Conservation (phyloP, 2,329 filamentous ascomycete genomes). For the Colletotrichum gigasporum region DNA sequence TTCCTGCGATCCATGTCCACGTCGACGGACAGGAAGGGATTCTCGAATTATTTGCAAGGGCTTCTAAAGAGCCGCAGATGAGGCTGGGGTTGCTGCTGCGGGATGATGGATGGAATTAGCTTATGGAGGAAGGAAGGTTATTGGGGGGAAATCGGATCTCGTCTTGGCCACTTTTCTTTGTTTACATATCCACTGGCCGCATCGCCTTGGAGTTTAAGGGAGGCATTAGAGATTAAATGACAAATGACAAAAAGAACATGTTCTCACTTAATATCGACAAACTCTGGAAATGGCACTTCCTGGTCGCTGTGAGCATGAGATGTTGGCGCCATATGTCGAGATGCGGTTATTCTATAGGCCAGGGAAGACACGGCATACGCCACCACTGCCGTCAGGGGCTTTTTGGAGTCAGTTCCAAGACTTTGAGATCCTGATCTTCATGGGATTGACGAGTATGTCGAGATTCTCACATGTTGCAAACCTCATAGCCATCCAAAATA, state of each 20-base stretch:
- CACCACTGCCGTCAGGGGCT: too few relatives aligned
- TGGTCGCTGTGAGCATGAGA: too few relatives aligned
- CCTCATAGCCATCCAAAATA: too few relatives aligned
- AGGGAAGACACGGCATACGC: too few relatives aligned
- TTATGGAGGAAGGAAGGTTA: conserved; percentile 3
- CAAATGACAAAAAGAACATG: conserved; percentile 31
- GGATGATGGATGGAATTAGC: conserved; percentile 2
- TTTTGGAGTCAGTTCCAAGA: too few relatives aligned
- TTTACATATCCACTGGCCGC: conserved; percentile 33
- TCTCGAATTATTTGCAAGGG: conserved; percentile 71
- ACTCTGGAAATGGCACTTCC: background rate
- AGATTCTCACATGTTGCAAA: too few relatives aligned
- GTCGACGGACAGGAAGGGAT: conserved; percentile 66
- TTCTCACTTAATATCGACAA: conserved; percentile 5
- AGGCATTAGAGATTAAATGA: conserved; percentile 33
- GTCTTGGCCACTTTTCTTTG: conserved; percentile 33
- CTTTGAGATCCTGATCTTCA: too few relatives aligned
- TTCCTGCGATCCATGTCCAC: conserved; percentile 69
- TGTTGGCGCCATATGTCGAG: too few relatives aligned
- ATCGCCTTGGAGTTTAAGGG: conserved; percentile 33
- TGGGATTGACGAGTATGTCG: too few relatives aligned
- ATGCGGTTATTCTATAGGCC: too few relatives aligned
- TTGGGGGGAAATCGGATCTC: conserved; percentile 8
- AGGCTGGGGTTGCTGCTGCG: conserved; percentile 13
- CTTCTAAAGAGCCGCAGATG: conserved; percentile 58